Conservation (phyloP, 192 early-diverging fungal genomes). For the Geranomyces michiganensis region DNA sequence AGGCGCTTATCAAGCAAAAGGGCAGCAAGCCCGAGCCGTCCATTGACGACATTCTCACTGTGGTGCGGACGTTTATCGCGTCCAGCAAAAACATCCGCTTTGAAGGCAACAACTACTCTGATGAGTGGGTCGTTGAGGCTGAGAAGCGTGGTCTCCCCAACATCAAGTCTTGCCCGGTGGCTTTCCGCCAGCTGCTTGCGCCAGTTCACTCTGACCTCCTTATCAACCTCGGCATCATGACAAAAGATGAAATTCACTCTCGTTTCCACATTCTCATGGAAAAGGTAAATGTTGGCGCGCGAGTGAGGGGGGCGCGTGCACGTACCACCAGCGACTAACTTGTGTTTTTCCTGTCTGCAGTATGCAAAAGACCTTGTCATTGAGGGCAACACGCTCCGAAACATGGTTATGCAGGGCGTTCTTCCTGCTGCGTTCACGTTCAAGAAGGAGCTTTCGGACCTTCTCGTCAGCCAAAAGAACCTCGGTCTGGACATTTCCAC, state of each 20-base stretch:
- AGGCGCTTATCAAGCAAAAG: conserved; percentile 76
- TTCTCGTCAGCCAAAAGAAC: conserved; percentile 72
- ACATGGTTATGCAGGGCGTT: conserved; percentile 81
- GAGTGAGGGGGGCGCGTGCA: no score
- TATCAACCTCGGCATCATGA: conserved; percentile 81
- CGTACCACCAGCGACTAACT: no score
- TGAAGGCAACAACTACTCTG: conserved; percentile 98
- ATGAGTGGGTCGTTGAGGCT: conserved; percentile 91
- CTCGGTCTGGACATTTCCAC: conserved; percentile 53
- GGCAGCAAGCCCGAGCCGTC: conserved; percentile 78
- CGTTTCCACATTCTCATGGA: conserved; percentile 96
- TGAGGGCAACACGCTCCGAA: conserved; percentile 86
- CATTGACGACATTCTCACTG: conserved; percentile 83
- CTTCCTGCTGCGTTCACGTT: conserved; percentile 87
- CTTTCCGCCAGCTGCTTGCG: conserved; percentile 81
- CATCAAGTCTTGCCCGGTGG: conserved; percentile 88
- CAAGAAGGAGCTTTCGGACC: conserved; percentile 85
- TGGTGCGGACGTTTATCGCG: conserved; percentile 85
- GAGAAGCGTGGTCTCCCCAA: conserved; percentile 94
- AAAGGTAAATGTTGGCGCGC: conserved; percentile 56
- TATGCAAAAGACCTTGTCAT: conserved; percentile 96
- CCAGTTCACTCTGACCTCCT: conserved; percentile 76
- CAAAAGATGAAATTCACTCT: conserved; percentile 82
- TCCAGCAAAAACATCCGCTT: conserved; percentile 86
- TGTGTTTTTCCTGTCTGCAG: not conserved